Base-by-base conservation (phyloP, 208 protist species). In the Leishmania guyanensis region DNA sequence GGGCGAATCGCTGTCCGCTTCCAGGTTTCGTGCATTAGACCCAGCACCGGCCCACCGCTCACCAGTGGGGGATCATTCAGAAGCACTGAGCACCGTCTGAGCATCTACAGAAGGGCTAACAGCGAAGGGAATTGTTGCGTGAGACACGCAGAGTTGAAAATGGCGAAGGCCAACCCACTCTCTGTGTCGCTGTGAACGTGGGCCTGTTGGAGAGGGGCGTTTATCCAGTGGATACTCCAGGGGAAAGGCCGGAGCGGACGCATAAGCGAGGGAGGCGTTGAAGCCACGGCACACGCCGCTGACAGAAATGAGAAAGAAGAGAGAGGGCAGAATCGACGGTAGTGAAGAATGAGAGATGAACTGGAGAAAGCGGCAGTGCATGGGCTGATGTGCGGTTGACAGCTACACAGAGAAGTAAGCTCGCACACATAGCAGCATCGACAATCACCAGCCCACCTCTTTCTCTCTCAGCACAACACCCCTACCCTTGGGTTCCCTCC, bases 1-100 rank as follows among this genome's bases (percentile, higher is more conserved):
- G 92, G 85, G 50, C 88, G 86, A 80, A 93, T 91, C 20, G 86
- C 58, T 1, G 60, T n/a, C 14, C 58, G n/a, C 60, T 75, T 74
- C 10, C 54, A 9, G 22, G 22, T 39, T 46, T 53, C 62, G 16
- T 22, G 54, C 36, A 73, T 33, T 48, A 83, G 53, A 0, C 77
- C 71, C 70, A 58, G 0, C 33, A 84, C 80, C 26, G 64, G 75
- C 16, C 80, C 78, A 48, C 76, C 80, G 46, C 71, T 36, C 43
- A 79, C 60, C 14, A 75, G 29, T 26, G 79, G 60, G 22, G 78
- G 62, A 1, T 74, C 70, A 22, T 81, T 77, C 50, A 80, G 72
- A 0, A 81, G 82, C 17, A 69, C 46, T 10, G 77, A 12, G 53
- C 66, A 43, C 3, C 71, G 62, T 12, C 73, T 29, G 2, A 85